Base-by-base conservation (phyloP, 2,329 filamentous ascomycete genomes). In the Coleophoma crateriformis region DNA sequence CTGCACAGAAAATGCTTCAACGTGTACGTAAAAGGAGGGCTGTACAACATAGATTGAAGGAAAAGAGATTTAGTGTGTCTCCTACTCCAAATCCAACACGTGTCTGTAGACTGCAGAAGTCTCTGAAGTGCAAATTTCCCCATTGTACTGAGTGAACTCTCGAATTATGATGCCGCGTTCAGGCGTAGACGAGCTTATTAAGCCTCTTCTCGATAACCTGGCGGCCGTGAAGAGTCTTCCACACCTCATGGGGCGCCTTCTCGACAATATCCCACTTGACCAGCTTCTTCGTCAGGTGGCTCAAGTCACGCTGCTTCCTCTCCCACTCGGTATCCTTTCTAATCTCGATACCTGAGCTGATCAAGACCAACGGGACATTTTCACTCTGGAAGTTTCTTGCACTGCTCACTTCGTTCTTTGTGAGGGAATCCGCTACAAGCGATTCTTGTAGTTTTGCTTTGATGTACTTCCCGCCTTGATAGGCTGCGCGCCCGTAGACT, bases 381-480 rank as follows among this genome's bases (percentile, higher is more conserved):
- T 76, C 75, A 50, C 79, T 77, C 68, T 96, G 89, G 47, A 97
- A 94, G 43, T 85, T 84, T 19, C 87, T 77, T 50, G 90, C 90
- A 51, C 84, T 87, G 41, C 78, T 73, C 15, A 95, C 83, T 62
- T 99, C 94, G 33, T 88, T 88, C 66, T 84, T 86, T 13, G 90
- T 90, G 58, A 97, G 81, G 1, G 88, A 89, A 56, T 84, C 80
- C 0, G 91, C 91, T 33, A 96, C 90, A 1, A 97, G 76, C 56
- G 86, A 92, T 71, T 99, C 94, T 69, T 99, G 94, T 49, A 99
- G 75, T 68, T 91, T 88, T 4, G 90, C 87, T 66, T 95, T 96
- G 67, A 96, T 85, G 65, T 81, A 85, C 66, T 91, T 95, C 53
- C 88, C 88, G 20, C 77, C 78, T 67, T 95, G 89, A 63, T 90